Base-by-base conservation (phyloP, 371 early-diverging fungal genomes). In the Actinomortierella wolfii region DNA sequence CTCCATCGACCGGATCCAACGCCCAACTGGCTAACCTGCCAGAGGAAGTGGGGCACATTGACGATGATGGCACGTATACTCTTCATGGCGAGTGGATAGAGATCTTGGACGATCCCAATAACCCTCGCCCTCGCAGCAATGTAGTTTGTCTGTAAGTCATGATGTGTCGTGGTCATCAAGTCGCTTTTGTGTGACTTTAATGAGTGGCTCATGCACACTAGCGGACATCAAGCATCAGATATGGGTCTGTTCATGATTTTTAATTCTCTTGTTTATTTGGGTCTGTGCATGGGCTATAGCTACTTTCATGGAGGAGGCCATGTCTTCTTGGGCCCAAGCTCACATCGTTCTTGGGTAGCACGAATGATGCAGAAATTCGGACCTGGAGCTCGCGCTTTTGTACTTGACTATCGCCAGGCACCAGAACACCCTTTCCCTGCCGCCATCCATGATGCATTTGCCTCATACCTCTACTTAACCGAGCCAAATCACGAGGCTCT, bases 391-490 rank as follows among this genome's bases (percentile, higher is more conserved):
- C 56, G 78, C 18, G 63, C 75, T 15, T 76, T 83, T 52, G 68
- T 85, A 0, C 79, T 91, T 51, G 83, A 90, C 63, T 94, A 95
- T 75, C 81, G 94, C 18, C 71, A 93, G 26, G 91, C 93, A 0
- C 97, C 97, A 0, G 89, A 92, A 40, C 68, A 84, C 54, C 87
- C 92, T 13, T 95, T 94, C 61, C 97, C 97, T 1, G 80, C 86
- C 24, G 91, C 90, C 11, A 77, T 96, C 8, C 87, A 90, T 51
- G 95, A 95, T 78, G 89, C 87, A 44, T 68, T 90, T 25, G 81
- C 88, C 21, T 87, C 92, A 0, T 95, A 92, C 62, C 53, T 84
- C 42, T 83, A 86, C 54, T 74, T 97, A 39, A 76, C 88, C 29
- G 78, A 84, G 23, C 86, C 87, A 1, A 79, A 79, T 2, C 71